Conservation (phyloP, 768 basidiomycete species). For the Suillus alpinus region DNA sequence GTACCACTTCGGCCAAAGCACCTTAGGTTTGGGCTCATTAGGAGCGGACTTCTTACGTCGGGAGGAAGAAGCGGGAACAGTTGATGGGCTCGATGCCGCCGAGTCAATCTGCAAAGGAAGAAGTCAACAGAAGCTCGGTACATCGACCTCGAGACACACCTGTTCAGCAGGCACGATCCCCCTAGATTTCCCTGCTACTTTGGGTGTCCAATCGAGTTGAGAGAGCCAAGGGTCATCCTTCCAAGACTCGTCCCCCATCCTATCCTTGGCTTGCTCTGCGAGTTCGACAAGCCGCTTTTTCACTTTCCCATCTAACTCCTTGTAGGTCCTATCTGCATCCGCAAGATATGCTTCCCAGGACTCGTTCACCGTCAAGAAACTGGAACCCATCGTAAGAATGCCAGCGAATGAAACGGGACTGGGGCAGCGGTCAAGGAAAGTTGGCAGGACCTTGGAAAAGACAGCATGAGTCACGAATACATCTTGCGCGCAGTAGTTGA, state of each 20-base stretch:
- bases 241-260: constrained; percentile 57
- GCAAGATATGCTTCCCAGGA: constrained; percentile 83
- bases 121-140: constrained; percentile 8
- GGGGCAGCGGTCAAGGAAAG: constrained; percentile 80
- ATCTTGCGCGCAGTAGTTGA: constrained; percentile 84
- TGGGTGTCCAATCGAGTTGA: constrained; percentile 96
- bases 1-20: constrained; percentile 96
- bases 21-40: constrained; percentile 41
- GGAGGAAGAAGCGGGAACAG: neutral
- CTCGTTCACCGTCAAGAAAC: constrained; percentile 87
- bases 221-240: constrained; percentile 77
- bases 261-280: constrained; percentile 53
- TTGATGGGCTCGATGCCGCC: constrained; percentile 25
- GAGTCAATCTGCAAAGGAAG: constrained; percentile 59
- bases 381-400: constrained; percentile 85
- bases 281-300: constrained; percentile 60
- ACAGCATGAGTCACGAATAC: constrained; percentile 84
- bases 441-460: constrained; percentile 71
- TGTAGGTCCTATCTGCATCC: constrained; percentile 74
- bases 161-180: constrained; percentile 42
- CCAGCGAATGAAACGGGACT: constrained; percentile 93
- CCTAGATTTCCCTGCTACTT: constrained; percentile 67
- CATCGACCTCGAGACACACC: constrained; percentile 14
- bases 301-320: constrained; percentile 63
- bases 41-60: constrained; percentile 26